Evolutionary conservation across 441 rosid species (phyloP).

Genomic region (Erodium chrysanthum): DNA sequence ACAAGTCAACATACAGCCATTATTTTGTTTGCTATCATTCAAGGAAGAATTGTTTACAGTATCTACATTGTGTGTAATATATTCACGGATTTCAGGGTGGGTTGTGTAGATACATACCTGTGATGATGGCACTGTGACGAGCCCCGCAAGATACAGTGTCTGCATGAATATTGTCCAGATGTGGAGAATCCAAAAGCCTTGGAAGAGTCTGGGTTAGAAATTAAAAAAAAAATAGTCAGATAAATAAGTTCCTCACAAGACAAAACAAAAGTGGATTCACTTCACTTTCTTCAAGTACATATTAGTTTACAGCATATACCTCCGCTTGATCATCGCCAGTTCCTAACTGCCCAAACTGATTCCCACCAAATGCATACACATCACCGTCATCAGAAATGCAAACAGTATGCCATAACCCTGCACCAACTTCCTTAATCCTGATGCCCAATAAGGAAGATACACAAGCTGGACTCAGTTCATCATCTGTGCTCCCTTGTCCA

Average conservation of each 20-base stretch:
- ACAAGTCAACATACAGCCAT: too few relatives aligned
- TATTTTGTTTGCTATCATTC: not conserved
- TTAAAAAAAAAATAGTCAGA: not conserved
- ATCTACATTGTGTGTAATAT: not conserved
- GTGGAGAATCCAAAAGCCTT: slow-evolving; percentile 74
- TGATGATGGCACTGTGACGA: slow-evolving; percentile 66
- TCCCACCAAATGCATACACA: slow-evolving; percentile 89
- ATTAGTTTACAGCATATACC: slow-evolving; percentile 33
- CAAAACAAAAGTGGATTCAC: not conserved
- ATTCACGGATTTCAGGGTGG: not conserved
- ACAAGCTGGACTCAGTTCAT: slow-evolving; percentile 75
- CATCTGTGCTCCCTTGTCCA: slow-evolving; percentile 94
- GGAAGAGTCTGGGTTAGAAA: slow-evolving; percentile 61
- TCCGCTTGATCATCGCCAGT: slow-evolving; percentile 94
- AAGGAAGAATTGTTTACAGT: not conserved
- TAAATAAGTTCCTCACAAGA: not conserved
- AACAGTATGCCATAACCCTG: slow-evolving; percentile 91
- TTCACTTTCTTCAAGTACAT: not conserved
- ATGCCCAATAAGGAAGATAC: slow-evolving; percentile 85
- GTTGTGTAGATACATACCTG: slow-evolving; percentile 36
- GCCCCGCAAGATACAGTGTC: slow-evolving; percentile 79
- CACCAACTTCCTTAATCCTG: slow-evolving; percentile 59
- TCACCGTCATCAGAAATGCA: slow-evolving; percentile 81
- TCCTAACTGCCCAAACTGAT: slow-evolving; percentile 96
- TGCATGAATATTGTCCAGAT: slow-evolving; percentile 50